Evolutionary conservation across 306 rosid species (phyloP).

Genomic region (Castanospermum australe): DNA sequence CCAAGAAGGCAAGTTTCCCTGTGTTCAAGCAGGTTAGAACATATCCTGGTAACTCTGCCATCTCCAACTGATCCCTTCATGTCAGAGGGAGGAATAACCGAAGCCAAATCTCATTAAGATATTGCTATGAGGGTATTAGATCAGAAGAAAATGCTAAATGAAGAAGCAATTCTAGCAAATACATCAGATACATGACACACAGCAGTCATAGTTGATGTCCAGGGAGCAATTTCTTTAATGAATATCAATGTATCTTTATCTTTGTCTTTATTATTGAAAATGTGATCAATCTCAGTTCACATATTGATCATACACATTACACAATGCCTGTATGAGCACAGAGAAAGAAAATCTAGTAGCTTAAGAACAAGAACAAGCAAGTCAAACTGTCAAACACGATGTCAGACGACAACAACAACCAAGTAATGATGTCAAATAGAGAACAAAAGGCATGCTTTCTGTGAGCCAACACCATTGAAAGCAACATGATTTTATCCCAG

Average conservation of each 20-base stretch:
- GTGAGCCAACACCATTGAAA: not conserved
- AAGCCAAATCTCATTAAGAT: slow-evolving; percentile 17
- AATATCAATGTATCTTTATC: too few species aligned
- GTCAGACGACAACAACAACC: not conserved
- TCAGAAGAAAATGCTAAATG: not conserved
- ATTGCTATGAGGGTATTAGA: not conserved
- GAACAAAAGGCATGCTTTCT: not conserved
- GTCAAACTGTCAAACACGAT: slow-evolving; percentile 4
- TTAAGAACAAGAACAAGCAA: slow-evolving; percentile 7
- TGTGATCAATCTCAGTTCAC: not conserved
- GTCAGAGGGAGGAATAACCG: slow-evolving; percentile 45
- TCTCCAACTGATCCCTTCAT: slow-evolving; percentile 54
- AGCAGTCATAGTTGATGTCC: not conserved
- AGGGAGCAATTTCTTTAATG: too few species aligned
- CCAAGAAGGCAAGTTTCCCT: slow-evolving; percentile 75
- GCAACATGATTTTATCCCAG: not conserved
- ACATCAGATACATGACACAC: not conserved
- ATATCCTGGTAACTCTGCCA: slow-evolving; percentile 84
- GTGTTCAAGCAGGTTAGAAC: slow-evolving; percentile 64
- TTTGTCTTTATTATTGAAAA: not conserved
- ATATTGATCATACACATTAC: not conserved
- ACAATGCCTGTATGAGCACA: slow-evolving; percentile 1
- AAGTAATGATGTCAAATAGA: not conserved
- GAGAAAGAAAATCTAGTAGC: not conserved
- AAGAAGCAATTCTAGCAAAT: not conserved